Percentiles rank a stretch among this genome's conserved stretches.
These are phyloP conservation scores for Manihot esculenta DNA, from an alignment of 441 rosid genomes.

Conservation along the genomic window DNA sequence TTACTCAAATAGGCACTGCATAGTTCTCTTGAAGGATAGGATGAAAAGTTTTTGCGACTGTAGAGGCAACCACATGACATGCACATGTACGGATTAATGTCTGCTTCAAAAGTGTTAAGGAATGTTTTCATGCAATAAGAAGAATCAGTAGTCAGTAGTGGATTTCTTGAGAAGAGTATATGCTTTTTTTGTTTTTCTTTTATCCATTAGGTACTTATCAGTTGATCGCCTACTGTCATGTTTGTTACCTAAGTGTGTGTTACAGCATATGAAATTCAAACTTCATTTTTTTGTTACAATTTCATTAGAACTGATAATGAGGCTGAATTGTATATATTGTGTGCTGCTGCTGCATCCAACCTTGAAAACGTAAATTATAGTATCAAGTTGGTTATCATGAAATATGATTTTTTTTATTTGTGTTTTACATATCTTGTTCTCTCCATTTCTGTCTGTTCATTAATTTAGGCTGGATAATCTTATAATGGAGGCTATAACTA, in stretches of 20 bases:
- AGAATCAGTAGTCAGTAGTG: too few species aligned
- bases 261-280: not conserved
- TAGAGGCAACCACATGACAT: too few species aligned
- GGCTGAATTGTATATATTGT: too few species aligned
- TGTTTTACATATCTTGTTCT: not conserved
- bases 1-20: too few species aligned
- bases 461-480: slow-evolving; percentile 76
- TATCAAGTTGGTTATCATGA: not conserved
- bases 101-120: too few species aligned
- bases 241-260: not conserved
- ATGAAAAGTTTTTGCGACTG: too few species aligned
- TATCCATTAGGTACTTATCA: not conserved
- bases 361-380: not conserved
- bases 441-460: slow-evolving; percentile 12
- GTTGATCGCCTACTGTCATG: not conserved
- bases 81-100: too few species aligned
- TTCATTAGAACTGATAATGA: not conserved
- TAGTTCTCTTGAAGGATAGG: too few species aligned
- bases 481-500: slow-evolving; percentile 78
- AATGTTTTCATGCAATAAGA: too few species aligned
- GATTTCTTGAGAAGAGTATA: too few species aligned
- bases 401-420: not conserved
- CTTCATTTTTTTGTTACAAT: not conserved
- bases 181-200: not conserved
- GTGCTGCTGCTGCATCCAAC: too few species aligned